A percentile compares a stretch with the other conserved stretches of the same genome.
Conservation (phyloP, 306 rosid genomes). For the Glycine soja region DNA sequence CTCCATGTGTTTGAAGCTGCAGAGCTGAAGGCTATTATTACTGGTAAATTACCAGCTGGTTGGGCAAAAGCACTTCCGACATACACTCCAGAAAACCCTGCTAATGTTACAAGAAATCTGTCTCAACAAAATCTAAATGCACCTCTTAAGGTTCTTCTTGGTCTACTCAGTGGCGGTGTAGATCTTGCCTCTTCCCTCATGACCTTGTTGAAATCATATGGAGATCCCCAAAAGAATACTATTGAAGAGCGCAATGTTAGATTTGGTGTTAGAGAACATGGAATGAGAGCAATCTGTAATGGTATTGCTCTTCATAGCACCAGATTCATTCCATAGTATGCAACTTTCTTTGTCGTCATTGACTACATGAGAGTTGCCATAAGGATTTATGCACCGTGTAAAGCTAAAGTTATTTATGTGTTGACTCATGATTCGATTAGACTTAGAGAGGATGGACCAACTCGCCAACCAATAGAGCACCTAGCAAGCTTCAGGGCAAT, state of each 20-base stretch:
- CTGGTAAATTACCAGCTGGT: conserved; percentile 82
- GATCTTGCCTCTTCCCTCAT: conserved; percentile 98
- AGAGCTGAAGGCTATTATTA: conserved; percentile 73
- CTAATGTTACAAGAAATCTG: conserved; percentile 90
- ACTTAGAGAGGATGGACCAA: conserved; percentile 99
- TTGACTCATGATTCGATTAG: conserved; percentile 99
- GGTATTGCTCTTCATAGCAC: conserved; percentile 97
- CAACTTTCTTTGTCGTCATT: conserved; percentile 98
- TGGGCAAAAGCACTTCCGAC: conserved; percentile 99
- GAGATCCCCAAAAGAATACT: conserved; percentile 92
- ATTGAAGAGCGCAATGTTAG: conserved; percentile 97
- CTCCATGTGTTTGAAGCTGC: conserved; percentile 98
- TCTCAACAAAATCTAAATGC: conserved; percentile 90
- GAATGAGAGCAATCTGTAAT: conserved; percentile 93
- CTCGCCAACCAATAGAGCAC: conserved; percentile 99
- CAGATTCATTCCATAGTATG: conserved; percentile 90
- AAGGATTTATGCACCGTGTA: conserved; percentile 84
- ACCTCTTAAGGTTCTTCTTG: conserved; percentile 86
- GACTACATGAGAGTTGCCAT: conserved; percentile 99
- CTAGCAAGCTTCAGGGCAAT: conserved; percentile 98
- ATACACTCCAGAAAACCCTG: conserved; percentile 92
- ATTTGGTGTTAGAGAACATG: conserved; percentile 97
- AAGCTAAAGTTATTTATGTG: conserved; percentile 86
- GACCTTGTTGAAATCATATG: conserved; percentile 88
- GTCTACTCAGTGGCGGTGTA: conserved; percentile 94